phyloP scores from a whole-genome alignment of 2,329 filamentous ascomycete species.

The Fulvia fulva region DNA sequence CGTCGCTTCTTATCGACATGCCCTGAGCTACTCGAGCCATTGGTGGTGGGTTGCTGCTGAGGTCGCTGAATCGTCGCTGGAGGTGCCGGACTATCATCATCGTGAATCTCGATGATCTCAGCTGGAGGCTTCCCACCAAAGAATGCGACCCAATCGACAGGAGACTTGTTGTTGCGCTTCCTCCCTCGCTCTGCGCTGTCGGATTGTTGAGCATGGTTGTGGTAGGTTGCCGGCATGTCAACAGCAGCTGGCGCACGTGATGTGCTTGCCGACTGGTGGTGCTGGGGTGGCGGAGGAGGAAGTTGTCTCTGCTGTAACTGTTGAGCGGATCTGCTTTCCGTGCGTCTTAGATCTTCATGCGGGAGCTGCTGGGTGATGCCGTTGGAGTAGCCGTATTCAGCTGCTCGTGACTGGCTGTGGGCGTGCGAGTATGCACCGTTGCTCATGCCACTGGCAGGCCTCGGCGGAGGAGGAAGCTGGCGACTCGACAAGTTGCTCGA shows the following conservation, averaged over 20 bases:
- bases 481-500: slow-evolving; percentile 31
- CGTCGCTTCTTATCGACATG: slow-evolving; percentile 72
- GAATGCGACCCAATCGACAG: slow-evolving; percentile 36
- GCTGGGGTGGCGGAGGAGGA: slow-evolving; percentile 21
- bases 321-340: slow-evolving; percentile 25
- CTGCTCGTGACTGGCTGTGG: slow-evolving; percentile 23
- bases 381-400: slow-evolving; percentile 26
- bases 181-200: slow-evolving; percentile 17
- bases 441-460: slow-evolving; percentile 31
- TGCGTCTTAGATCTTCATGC: slow-evolving; percentile 27
- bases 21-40: slow-evolving; percentile 36
- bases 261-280: slow-evolving; percentile 14
- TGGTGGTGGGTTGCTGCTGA: slow-evolving; percentile 18
- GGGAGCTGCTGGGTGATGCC: slow-evolving; percentile 13
- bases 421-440: slow-evolving; percentile 23
- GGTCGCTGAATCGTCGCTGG: slow-evolving; percentile 19
- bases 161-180: slow-evolving; percentile 22
- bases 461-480: slow-evolving; percentile 27
- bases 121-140: slow-evolving; percentile 40
- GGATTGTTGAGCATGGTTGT: slow-evolving; percentile 10
- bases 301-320: slow-evolving; percentile 19
- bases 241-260: slow-evolving; percentile 24
- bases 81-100: slow-evolving; percentile 37
- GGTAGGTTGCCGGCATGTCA: slow-evolving; percentile 10
- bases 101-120: slow-evolving; percentile 52